These are phyloP conservation scores for Aureobasidium zeae DNA, from an alignment of 2,329 filamentous ascomycete genomes.

Conservation along the genomic window DNA sequence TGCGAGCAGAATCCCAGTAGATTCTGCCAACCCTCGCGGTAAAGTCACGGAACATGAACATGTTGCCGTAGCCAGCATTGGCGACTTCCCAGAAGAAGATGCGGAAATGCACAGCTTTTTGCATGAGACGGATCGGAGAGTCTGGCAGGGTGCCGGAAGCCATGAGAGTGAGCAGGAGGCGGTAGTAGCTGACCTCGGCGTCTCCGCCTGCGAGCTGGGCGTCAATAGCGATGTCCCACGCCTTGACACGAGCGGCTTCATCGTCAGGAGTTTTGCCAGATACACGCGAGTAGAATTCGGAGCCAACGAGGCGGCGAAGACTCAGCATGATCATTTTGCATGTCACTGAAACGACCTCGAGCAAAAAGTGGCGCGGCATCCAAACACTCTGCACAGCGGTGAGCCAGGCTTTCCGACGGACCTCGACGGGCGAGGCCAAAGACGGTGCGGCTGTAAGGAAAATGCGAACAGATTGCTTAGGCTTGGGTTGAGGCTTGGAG, in stretches of 20 bases:
- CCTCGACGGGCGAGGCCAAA: slow-evolving; percentile 70
- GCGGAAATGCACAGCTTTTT: slow-evolving; percentile 86
- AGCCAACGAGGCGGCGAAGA: slow-evolving; percentile 66
- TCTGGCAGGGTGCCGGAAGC: slow-evolving; percentile 80
- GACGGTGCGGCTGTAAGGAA: slow-evolving; percentile 51
- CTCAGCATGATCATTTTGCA: slow-evolving; percentile 77
- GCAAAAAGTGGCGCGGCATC: slow-evolving; percentile 78
- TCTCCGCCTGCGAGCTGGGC: slow-evolving; percentile 88
- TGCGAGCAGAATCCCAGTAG: slow-evolving; percentile 73
- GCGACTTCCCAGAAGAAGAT: slow-evolving; percentile 74
- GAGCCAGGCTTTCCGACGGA: slow-evolving; percentile 82
- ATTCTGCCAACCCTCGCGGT: slow-evolving; percentile 64
- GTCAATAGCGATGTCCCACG: slow-evolving; percentile 88
- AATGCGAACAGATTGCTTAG: slow-evolving; percentile 31
- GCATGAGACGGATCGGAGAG: slow-evolving; percentile 74
- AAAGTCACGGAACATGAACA: slow-evolving; percentile 56
- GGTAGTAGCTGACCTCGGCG: slow-evolving; percentile 77
- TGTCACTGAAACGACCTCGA: slow-evolving; percentile 72
- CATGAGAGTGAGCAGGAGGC: slow-evolving; percentile 75
- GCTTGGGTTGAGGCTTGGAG: slow-evolving; percentile 48
- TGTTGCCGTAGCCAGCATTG: slow-evolving; percentile 55
- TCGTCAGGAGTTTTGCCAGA: slow-evolving; percentile 76
- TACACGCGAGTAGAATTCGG: slow-evolving; percentile 65
- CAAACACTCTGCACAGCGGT: slow-evolving; percentile 88
- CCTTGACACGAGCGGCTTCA: slow-evolving; percentile 76